Base-by-base conservation (phyloP, 1,284 basidiomycete genomes). In the Marasmius oreades region DNA sequence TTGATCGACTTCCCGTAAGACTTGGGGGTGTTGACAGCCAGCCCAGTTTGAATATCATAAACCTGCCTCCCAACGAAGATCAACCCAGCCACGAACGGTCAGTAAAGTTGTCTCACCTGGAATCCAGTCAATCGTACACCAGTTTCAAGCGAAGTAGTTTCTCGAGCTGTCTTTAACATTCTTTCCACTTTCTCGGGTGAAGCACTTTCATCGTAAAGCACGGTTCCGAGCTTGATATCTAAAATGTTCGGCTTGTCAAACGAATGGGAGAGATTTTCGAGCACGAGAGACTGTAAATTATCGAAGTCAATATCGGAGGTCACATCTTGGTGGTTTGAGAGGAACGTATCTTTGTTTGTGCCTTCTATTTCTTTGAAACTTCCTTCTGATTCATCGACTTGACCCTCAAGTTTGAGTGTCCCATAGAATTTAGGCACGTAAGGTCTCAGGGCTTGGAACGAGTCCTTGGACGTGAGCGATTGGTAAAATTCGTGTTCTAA, bases 211-310 rank as follows among this genome's bases (percentile, higher is more conserved):
- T 91, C 90, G 64, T 91, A 90, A 3, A 98, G 79, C 7, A 90
- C 78, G 0, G 90, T 94, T 0, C 95, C 95, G 20, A 98, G 86
- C 71, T 98, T 98, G 70, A 94, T 78, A 68, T 98, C 96, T 23
- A 97, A 77, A 53, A 97, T 85, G 64, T 90, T 93, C 2, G 95
- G 94, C 68, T 85, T 87, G 24, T 71, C 64, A 73, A 94, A 98
- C 0, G 79, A 68, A 62, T 86, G 72, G 1, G 88, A 75, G 6
- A 96, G 74, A 68, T 98, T 98, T 72, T 95, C 89, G 5, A 98
- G 72, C 23, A 97, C 93, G 56, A 97, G 75, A 58, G 80, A 86
- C 73, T 94, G 82, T 80, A 65, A 46, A 64, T 56, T 16, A n/a
- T 34, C 18, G 37, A 26, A 16, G 22, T 51, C 39, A 45, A 46